phyloP scores from a whole-genome alignment of 371 early-diverging fungal genomes.

The Apophysomyces elegans region DNA sequence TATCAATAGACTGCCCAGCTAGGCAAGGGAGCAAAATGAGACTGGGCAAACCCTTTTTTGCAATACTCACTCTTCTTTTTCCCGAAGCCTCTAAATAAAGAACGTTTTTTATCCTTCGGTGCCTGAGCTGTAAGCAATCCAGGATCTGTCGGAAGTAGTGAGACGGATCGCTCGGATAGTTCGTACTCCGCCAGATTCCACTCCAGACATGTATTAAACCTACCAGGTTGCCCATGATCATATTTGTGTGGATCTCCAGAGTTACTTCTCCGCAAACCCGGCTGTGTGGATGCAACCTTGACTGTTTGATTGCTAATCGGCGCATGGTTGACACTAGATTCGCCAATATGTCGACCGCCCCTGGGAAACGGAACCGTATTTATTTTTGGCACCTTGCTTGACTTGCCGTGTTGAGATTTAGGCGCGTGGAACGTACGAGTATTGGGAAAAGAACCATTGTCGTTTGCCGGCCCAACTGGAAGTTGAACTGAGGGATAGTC shows the following conservation, averaged over 20 bases:
- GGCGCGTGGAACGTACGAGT: background rate
- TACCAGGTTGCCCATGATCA: background rate
- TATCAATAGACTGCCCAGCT: slow-evolving; percentile 8
- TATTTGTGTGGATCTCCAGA: slow-evolving; percentile 7
- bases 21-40: background rate
- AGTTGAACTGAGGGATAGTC: background rate
- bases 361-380: slow-evolving; percentile 23
- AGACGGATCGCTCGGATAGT: background rate
- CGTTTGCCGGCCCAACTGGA: background rate
- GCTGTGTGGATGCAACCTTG: background rate
- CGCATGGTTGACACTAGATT: slow-evolving; percentile 5
- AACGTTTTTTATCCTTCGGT: slow-evolving; percentile 35
- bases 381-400: slow-evolving; percentile 7
- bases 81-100: slow-evolving; percentile 32
- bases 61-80: slow-evolving; percentile 40
- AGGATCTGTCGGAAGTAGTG: slow-evolving; percentile 17
- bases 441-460: background rate
- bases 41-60: background rate
- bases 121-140: slow-evolving; percentile 20
- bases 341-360: slow-evolving; percentile 25
- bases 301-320: background rate
- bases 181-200: slow-evolving; percentile 1
- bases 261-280: slow-evolving; percentile 3
- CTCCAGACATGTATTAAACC: background rate
- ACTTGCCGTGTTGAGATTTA: background rate